These are phyloP conservation scores for Rubia occidens DNA, from an alignment of 305 asterid species.

Conservation along the genomic window DNA sequence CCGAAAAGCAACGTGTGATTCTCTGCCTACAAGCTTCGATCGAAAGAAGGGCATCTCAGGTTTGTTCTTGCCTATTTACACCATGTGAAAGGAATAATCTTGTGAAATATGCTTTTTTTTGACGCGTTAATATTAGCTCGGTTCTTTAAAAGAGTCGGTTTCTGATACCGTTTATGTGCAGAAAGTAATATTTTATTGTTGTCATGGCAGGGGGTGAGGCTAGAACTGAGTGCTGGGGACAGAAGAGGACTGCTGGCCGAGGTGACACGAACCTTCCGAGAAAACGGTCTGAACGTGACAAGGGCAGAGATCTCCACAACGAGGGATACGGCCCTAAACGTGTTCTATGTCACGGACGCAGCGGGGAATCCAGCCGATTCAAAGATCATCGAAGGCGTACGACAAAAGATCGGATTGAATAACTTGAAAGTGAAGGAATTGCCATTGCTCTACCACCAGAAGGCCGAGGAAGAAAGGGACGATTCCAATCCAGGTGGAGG, in stretches of 20 bases:
- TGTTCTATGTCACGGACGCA: slow-evolving; percentile 66
- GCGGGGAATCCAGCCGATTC: slow-evolving; percentile 47
- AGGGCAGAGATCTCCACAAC: slow-evolving; percentile 78
- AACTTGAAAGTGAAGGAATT: slow-evolving; percentile 58
- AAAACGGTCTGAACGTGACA: slow-evolving; percentile 69
- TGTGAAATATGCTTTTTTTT: too few species aligned
- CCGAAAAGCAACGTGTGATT: slow-evolving; percentile 80
- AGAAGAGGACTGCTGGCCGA: slow-evolving; percentile 66
- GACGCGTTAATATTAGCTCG: too few species aligned
- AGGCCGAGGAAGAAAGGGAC: slow-evolving; percentile 30
- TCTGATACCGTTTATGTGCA: not conserved
- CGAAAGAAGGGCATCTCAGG: slow-evolving; percentile 85
- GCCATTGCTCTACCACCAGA: slow-evolving; percentile 38
- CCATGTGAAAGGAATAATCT: slow-evolving; percentile 1
- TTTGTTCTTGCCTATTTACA: slow-evolving; percentile 7
- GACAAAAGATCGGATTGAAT: slow-evolving; percentile 50
- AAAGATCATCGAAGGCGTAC: slow-evolving; percentile 46
- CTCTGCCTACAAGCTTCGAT: slow-evolving; percentile 76
- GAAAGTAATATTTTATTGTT: not conserved
- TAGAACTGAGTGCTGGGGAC: slow-evolving; percentile 62
- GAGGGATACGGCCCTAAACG: slow-evolving; percentile 35
- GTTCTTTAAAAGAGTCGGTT: not conserved
- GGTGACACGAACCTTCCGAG: slow-evolving; percentile 84
- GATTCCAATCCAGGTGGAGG: slow-evolving; percentile 27
- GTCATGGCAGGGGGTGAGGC: slow-evolving; percentile 56